A percentile compares a stretch with the other conserved stretches of the same genome.
Conservation (phyloP, 768 basidiomycete species). For the Tricholoma hemisulphureum region DNA sequence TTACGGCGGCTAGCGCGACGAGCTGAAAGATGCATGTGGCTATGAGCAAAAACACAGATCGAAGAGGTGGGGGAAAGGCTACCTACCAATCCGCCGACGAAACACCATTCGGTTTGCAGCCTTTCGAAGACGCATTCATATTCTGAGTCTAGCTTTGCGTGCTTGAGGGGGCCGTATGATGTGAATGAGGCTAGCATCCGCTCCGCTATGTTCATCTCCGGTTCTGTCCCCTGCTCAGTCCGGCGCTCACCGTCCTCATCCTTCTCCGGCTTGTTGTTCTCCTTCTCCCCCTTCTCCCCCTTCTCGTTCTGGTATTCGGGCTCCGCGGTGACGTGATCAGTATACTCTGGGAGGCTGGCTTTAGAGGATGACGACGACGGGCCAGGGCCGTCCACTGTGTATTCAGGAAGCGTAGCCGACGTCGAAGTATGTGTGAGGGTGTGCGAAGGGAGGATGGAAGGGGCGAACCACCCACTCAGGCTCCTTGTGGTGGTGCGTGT, state of each 20-base stretch:
- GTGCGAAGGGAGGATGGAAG: background rate
- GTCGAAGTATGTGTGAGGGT: background rate
- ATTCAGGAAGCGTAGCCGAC: background rate
- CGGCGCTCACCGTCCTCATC: background rate
- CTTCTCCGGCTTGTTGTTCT: background rate
- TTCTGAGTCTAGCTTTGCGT: background rate
- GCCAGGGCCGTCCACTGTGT: background rate
- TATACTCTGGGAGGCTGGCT: background rate
- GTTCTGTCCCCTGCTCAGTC: too few species aligned
- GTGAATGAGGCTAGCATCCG: background rate
- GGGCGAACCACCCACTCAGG: background rate
- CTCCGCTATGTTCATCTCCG: background rate
- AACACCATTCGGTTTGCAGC: conserved; percentile 3
- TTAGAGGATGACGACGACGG: background rate
- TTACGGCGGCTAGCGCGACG: conserved; percentile 27
- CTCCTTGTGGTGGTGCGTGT: background rate
- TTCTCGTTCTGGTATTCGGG: too few species aligned
- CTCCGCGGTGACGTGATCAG: background rate
- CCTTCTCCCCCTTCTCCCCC: background rate
- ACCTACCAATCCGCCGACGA: conserved; percentile 1
- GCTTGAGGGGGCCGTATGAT: background rate
- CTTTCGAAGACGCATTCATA: background rate
- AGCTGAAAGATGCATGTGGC: background rate
- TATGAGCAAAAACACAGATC: background rate
- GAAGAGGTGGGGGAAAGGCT: background rate